phyloP scores from a whole-genome alignment of 108 stramenopile genomes.

The Stephanodiscus triporus region DNA sequence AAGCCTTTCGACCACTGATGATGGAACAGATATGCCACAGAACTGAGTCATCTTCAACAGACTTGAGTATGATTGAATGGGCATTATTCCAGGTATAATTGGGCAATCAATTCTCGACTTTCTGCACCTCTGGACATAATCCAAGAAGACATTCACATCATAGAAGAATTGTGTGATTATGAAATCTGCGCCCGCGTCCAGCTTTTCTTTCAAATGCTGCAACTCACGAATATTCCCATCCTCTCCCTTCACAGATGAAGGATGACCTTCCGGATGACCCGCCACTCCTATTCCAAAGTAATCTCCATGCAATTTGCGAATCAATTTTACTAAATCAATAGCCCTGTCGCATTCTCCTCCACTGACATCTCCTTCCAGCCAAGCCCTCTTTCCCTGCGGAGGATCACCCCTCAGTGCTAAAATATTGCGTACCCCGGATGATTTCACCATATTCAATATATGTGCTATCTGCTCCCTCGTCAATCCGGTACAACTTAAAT shows the following conservation, averaged over 20 bases:
- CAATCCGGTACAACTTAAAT: conserved; percentile 92
- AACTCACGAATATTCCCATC: conserved; percentile 63
- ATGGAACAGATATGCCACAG: conserved; percentile 81
- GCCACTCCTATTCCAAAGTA: conserved; percentile 96
- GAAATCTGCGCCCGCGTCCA: conserved; percentile 95
- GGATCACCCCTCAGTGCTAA: conserved; percentile 96
- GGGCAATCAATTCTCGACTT: conserved; percentile 85
- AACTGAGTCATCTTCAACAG: conserved; percentile 85
- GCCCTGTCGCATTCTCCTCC: conserved; percentile 83
- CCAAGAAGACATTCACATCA: conserved; percentile 79
- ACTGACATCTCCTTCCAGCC: conserved; percentile 69
- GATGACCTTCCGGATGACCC: conserved; percentile 96
- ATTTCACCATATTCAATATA: conserved; percentile 64
- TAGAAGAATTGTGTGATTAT: conserved; percentile 98
- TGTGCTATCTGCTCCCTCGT: conserved; percentile 54
- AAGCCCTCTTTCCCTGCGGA: conserved; percentile 79
- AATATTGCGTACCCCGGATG: conserved; percentile 85
- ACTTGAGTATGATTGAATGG: conserved; percentile 88
- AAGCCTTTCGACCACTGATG: conserved; percentile 60
- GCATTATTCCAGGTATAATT: conserved; percentile 95
- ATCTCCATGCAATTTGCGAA: conserved; percentile 88
- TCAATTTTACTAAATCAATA: conserved; percentile 90
- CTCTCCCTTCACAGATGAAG: conserved; percentile 61
- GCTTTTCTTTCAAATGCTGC: conserved; percentile 89
- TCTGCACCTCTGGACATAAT: conserved; percentile 79